Evolutionary conservation across 495 filamentous ascomycete species (phyloP), one percentile per base, ranked within the genome.

Genomic region (Venustampulla echinocandica): DNA sequence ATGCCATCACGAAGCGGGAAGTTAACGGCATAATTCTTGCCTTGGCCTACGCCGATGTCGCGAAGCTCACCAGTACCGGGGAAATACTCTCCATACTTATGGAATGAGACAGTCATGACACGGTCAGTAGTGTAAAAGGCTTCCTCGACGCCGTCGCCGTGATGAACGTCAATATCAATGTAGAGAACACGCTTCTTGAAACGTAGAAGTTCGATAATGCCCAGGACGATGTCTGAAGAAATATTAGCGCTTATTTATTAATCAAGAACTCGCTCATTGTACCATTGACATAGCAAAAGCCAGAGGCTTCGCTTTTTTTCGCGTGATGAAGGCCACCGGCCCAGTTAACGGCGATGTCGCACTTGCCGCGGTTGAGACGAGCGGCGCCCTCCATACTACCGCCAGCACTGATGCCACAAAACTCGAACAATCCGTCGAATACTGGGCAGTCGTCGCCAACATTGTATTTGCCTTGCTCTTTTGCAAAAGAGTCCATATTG

Each of bases 61-160:
- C 93, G 81, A 42, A 95, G 80, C 64, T 96, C 90, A 54, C 92
- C 92, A 1, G 92, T 98, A 45, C 93, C 93, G 4, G 92, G 92
- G 64, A 98, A 98, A 63, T 96, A 98, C 59, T 97, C 92, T 63
- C 93, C 92, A 66, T 95, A 98, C 56, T 98, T 98, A 69, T 98
- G 92, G 65, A 97, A 97, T 13, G 88, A 95, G 30, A 89, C 82
- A 0, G 93, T 97, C 90, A 98, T 95, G 59, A 98, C 92, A 56
- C 92, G 81, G 67, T 98, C 90, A 13, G 92, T 98, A 15, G 89
- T 92, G 60, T 93, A 95, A 57, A 98, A 98, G 5, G 92, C 92
- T 59, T 97, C 90, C 64, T 98, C 92, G 18, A 98, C 92, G 49
- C 92, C 92, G 61, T 98, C 92, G 32, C 92, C 92, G 57, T 98